Base-by-base conservation (phyloP, 805 yeast genomes). In the Starmerella bombicola region DNA sequence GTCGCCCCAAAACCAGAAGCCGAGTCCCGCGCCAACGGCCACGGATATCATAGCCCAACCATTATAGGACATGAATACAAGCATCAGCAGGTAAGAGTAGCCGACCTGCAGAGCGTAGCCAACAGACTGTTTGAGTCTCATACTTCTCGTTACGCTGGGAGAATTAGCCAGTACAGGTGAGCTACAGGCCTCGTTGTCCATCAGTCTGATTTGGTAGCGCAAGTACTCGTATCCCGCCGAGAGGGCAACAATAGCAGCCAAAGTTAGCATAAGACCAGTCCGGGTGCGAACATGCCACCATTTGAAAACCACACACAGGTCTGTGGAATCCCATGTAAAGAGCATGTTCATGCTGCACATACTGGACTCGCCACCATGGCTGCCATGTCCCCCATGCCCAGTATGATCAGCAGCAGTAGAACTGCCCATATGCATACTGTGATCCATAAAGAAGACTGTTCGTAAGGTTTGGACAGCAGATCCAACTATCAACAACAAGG, bases 11-110 rank as follows among this genome's bases (percentile, higher is more conserved):
- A 72, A 26, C 51, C 67, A 74, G 55, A 76, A 69, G 1, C 93
- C 93, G 20, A 72, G 18, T n/a, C 66, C 68, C 2, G 91, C 91
- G 2, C 93, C 93, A 2, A 68, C 48, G 1, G 73, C 75, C 8
- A 80, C 80, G 3, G 88, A 75, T 6, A 73, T 35, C 91, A 81
- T 80, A 25, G 76, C 69, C 86, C 86, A 82, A 10, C 88, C 67
- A 55, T 81, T 81, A 58, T 79, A 82, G 5, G 88, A 80, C 94
- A 82, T 82, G 51, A 81, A 82, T 0, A 83, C 72, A 50, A 81
- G 69, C 93, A 82, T 81, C 52, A 76, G 61, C 64, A 76, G 62
- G 33, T 48, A 48, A 9, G 55, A 51, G 45, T 53, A 54, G 22
- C 53, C 55, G 8, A 54, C 56, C 42, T 51, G 55, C 3, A 46